Base-by-base conservation (phyloP, 768 basidiomycete species). In the Leccinum broughii region DNA sequence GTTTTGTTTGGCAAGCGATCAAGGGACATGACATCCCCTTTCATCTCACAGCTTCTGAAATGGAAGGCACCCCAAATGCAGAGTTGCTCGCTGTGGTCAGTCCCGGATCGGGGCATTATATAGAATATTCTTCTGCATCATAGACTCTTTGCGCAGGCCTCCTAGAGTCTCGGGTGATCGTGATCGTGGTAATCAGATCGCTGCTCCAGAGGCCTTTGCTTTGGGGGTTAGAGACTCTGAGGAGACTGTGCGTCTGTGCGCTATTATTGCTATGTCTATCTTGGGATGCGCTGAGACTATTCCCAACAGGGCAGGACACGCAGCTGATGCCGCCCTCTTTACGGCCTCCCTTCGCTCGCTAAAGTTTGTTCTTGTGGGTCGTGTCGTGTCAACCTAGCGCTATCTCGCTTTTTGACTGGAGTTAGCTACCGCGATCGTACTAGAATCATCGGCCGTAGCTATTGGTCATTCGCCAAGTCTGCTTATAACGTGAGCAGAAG, bases 251-350 rank as follows among this genome's bases (percentile, higher is more conserved):
- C 17, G 49, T 55, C 30, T 26, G 41, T 56, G 50, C 26, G 46
- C 28, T 50, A 56, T 58, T 35, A 59, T 61, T 51, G 64, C 56
- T 64, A 68, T 70, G 55, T 64, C 64, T 53, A 60, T 62, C 57
- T 68, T 64, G 39, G 69, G 64, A 58, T 22, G 44, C 39, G 51
- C 51, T 60, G 35, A 22, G 26, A 35, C 44, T 52, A 58, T 63
- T 55, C 67, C 62, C 59, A 66, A 60, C 56, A 5, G 59, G 60
- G 65, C 10, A 63, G 56, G 61, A 61, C 73, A 70, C 64, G 73
- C 71, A 58, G 72, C 46, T 73, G 72, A 73, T 75, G 73, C 73
- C 73, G 73, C 71, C 69, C 62, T 58, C 30, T 35, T 70, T 72
- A 66, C 70, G 71, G 66, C 72, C 57, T 15, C 53, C 53, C 63